Conservation (phyloP, 2,329 filamentous ascomycete genomes). For the Lachnellula occidentalis region DNA sequence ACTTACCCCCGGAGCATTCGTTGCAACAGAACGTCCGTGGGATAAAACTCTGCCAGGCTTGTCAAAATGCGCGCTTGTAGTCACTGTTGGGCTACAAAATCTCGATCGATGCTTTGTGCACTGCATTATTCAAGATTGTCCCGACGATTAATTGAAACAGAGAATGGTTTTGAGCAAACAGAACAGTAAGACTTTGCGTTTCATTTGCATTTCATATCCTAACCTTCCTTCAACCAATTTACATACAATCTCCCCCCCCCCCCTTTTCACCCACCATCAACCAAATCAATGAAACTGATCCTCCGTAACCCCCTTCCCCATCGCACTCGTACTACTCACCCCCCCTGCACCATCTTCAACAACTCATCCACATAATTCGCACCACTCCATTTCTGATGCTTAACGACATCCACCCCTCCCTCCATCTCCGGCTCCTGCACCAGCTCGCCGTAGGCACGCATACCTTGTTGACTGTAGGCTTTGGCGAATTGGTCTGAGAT, state of each 20-base stretch:
- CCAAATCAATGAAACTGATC: conserved; percentile 78
- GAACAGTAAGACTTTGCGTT: no score
- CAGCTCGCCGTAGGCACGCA: conserved; percentile 95
- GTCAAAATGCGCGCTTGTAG: no score
- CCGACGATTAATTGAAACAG: no score
- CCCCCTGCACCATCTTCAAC: conserved; percentile 95
- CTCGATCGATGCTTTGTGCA: no score
- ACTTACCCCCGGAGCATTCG: no score
- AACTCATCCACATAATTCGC: conserved; percentile 92
- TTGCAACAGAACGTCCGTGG: no score
- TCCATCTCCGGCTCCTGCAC: conserved; percentile 98
- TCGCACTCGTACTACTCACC: conserved; percentile 89
- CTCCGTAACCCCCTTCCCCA: conserved; percentile 97
- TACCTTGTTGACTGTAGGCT: conserved; percentile 75
- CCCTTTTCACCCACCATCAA: neutral
- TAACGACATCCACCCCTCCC: conserved; percentile 84
- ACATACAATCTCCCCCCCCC: neutral
- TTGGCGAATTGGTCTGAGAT: conserved; percentile 85
- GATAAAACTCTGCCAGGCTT: no score
- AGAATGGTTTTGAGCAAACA: no score
- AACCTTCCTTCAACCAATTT: neutral
- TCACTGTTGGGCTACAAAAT: no score
- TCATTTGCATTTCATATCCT: neutral
- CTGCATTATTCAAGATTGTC: no score
- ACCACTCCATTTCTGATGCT: conserved; percentile 98